These are phyloP conservation scores for Sugiyamaella smithiae DNA, from an alignment of 805 yeast species.

Conservation along the genomic window DNA sequence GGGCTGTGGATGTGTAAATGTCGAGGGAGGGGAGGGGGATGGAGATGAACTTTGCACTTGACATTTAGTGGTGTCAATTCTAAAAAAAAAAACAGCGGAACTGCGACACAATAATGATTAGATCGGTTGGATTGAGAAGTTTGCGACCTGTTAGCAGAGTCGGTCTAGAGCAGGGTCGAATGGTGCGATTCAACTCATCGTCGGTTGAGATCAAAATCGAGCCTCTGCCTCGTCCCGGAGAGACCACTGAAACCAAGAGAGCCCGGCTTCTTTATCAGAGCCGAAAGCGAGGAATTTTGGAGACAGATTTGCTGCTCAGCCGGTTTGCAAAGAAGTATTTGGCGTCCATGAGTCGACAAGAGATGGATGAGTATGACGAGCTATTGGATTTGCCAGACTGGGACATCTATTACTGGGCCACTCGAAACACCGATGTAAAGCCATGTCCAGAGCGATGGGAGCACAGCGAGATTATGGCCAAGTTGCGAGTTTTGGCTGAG, in stretches of 20 bases:
- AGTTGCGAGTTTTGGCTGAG: constrained; percentile 69
- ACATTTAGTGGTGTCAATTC: no score
- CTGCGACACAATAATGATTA: no score
- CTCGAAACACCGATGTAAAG: constrained; percentile 68
- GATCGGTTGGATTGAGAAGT: no score
- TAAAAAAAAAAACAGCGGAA: no score
- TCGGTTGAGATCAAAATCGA: constrained; percentile 58
- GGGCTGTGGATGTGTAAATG: no score
- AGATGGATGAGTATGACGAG: constrained; percentile 78
- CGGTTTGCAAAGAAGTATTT: constrained; percentile 80
- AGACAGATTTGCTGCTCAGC: constrained; percentile 81
- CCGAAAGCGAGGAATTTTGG: constrained; percentile 92
- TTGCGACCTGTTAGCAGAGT: no score
- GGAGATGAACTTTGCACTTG: no score
- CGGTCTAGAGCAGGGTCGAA: no score
- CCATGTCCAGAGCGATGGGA: constrained; percentile 89
- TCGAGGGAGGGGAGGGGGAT: no score
- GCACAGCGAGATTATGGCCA: constrained; percentile 56
- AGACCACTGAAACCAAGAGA: constrained; percentile 66
- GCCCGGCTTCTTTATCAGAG: constrained; percentile 91
- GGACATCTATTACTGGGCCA: constrained; percentile 99
- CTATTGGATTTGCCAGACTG: constrained; percentile 93
- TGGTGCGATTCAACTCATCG: neutral
- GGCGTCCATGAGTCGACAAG: constrained; percentile 52
- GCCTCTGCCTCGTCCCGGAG: constrained; percentile 77